Percentiles rank a stretch among this genome's conserved stretches.
phyloP scores from a whole-genome alignment of 2,329 filamentous ascomycete species.

The Tolypocladium capitatum region DNA sequence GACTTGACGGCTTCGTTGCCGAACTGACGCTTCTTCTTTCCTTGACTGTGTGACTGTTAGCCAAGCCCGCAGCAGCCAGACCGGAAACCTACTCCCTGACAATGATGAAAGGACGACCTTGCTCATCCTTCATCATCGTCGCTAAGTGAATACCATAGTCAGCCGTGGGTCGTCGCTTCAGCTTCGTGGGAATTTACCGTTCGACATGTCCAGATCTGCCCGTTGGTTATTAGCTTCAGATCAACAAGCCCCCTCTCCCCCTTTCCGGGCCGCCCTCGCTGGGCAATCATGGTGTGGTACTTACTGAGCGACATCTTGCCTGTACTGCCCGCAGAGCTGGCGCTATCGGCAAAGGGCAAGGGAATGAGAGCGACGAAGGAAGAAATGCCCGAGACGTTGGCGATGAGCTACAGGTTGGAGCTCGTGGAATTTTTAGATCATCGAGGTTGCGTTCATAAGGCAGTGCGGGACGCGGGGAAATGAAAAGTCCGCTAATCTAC shows the following conservation, averaged over 20 bases:
- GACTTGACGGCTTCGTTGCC: slow-evolving; percentile 96
- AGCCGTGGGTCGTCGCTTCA: slow-evolving; percentile 7
- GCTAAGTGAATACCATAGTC: slow-evolving; percentile 26
- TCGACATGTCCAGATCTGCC: slow-evolving; percentile 68
- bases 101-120: slow-evolving; percentile 93
- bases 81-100: slow-evolving; percentile 71
- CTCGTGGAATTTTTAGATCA: slow-evolving; percentile 17
- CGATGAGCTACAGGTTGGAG: slow-evolving; percentile 17
- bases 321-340: slow-evolving; percentile 13
- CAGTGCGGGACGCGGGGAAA: slow-evolving; percentile 19
- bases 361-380: slow-evolving; percentile 4
- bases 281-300: slow-evolving; percentile 10
- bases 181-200: slow-evolving; percentile 43
- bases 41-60: slow-evolving; percentile 50
- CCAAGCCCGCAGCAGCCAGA: neutral
- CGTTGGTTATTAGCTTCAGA: slow-evolving; percentile 24
- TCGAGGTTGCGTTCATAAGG: slow-evolving; percentile 6
- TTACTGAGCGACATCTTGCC: slow-evolving; percentile 26
- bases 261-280: neutral
- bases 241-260: neutral
- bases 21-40: slow-evolving; percentile 93
- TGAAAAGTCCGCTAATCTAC: slow-evolving; percentile 1
- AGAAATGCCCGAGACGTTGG: slow-evolving; percentile 11
- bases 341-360: slow-evolving; percentile 7
- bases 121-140: slow-evolving; percentile 86